Evolutionary conservation across 1,284 basidiomycete species (phyloP).

Genomic region (Rhodotorula mucilaginosa): DNA sequence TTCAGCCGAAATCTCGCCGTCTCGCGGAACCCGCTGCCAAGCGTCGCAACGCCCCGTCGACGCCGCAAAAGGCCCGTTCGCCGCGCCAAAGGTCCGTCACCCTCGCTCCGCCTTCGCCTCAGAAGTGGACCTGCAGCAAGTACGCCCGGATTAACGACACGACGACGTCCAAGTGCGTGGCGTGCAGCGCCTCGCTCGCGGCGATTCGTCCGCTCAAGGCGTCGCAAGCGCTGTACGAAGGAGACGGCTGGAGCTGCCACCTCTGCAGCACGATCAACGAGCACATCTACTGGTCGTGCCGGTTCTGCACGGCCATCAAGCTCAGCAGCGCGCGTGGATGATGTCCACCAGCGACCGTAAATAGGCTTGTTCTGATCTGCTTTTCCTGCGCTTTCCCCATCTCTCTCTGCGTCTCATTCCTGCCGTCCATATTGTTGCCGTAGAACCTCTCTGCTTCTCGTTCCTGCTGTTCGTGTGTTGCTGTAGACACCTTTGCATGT

Average conservation of each 20-base stretch:
- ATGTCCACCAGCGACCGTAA: neutral
- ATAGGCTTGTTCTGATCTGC: neutral
- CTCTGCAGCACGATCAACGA: slow-evolving; percentile 23
- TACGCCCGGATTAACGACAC: neutral
- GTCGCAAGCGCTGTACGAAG: neutral
- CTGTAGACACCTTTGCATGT: slow-evolving; percentile 2
- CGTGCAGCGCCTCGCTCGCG: neutral
- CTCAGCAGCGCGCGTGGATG: slow-evolving; percentile 19
- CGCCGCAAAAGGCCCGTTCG: too few relatives aligned
- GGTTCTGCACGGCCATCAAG: slow-evolving; percentile 27
- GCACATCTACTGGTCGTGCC: slow-evolving; percentile 28
- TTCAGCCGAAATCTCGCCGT: neutral
- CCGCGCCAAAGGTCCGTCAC: neutral
- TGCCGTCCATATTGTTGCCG: neutral
- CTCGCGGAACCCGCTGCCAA: neutral
- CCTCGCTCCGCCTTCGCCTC: neutral
- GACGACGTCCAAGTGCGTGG: neutral
- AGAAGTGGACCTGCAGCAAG: neutral
- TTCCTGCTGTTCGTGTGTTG: neutral
- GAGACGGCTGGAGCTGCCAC: slow-evolving; percentile 28
- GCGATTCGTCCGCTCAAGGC: neutral
- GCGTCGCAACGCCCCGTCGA: too few relatives aligned
- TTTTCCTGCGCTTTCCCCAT: neutral
- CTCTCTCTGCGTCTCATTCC: neutral
- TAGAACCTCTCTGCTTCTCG: neutral